phyloP scores from a whole-genome alignment of 2,329 filamentous ascomycete species.

The Neofusicoccum laricinum region DNA sequence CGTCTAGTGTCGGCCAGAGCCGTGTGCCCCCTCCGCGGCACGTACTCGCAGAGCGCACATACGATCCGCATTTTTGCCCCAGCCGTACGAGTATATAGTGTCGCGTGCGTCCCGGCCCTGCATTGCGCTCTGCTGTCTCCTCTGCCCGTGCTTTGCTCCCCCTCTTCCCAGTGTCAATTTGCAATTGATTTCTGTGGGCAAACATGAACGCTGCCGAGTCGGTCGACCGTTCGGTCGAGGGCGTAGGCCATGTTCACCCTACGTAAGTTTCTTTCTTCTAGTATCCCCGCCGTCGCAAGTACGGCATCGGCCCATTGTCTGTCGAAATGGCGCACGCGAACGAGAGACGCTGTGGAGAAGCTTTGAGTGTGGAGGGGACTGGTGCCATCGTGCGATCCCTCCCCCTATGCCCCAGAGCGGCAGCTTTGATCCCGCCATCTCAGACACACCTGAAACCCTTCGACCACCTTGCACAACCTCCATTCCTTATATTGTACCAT shows the following conservation, averaged over 20 bases:
- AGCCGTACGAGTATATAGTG: constrained; percentile 12
- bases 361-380: too few relatives aligned
- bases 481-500: not conserved
- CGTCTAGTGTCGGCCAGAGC: not conserved
- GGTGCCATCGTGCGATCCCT: too few relatives aligned
- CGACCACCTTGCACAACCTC: not conserved
- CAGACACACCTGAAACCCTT: not conserved
- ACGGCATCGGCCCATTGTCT: too few relatives aligned
- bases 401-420: not conserved
- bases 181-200: not conserved
- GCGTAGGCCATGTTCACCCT: constrained; percentile 15
- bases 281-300: too few relatives aligned
- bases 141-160: not conserved
- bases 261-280: not conserved
- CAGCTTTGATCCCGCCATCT: not conserved
- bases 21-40: not conserved
- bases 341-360: too few relatives aligned
- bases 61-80: not conserved
- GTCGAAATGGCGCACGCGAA: too few relatives aligned
- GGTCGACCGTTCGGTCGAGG: constrained; percentile 31
- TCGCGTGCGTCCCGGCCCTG: not conserved
- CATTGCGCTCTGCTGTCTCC: not conserved
- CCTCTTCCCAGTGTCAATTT: not conserved
- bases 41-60: not conserved
- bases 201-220: constrained; percentile 27